phyloP scores from a whole-genome alignment of 495 filamentous ascomycete species.

The Hamigera avellanea region DNA sequence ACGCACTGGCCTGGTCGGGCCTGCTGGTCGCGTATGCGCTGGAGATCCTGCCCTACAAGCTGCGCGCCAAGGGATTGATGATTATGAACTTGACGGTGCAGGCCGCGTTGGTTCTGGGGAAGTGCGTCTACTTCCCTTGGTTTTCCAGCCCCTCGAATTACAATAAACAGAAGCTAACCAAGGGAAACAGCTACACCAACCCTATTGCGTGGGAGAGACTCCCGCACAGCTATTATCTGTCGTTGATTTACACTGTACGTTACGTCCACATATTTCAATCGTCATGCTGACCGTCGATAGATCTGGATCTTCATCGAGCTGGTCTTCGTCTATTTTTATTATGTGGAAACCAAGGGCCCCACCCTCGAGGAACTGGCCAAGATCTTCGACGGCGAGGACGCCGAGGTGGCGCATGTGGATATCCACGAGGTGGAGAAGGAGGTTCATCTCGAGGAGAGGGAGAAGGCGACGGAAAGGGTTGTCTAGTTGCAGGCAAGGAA shows the following conservation, averaged over 20 bases:
- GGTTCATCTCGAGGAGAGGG: conserved; percentile 10
- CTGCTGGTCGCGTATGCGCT: conserved; percentile 49
- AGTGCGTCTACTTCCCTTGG: conserved; percentile 21
- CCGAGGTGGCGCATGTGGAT: conserved; percentile 19
- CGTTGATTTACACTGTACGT: conserved; percentile 41
- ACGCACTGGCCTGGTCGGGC: conserved; percentile 48
- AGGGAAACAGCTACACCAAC: conserved; percentile 26
- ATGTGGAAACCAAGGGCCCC: conserved; percentile 50
- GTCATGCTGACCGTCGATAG: not conserved
- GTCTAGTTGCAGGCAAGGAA: conserved; percentile 8
- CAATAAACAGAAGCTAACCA: too few relatives aligned
- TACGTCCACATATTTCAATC: too few relatives aligned
- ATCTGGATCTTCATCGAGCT: conserved; percentile 48
- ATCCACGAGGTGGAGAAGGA: conserved; percentile 2
- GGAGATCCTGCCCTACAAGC: conserved; percentile 52
- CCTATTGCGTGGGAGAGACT: conserved; percentile 44
- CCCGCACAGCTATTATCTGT: conserved; percentile 40
- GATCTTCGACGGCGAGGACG: conserved; percentile 47
- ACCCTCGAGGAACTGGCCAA: conserved; percentile 53
- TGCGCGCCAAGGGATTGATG: conserved; percentile 59
- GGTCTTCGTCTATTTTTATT: conserved; percentile 49
- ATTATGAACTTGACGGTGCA: conserved; percentile 49
- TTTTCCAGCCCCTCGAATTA: not conserved
- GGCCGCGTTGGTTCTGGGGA: conserved; percentile 40
- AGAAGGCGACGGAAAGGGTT: conserved; percentile 3